Evolutionary conservation across 768 basidiomycete species (phyloP), one percentile per base, ranked within the genome.

Genomic region (Rhodotorula kratochvilovae): DNA sequence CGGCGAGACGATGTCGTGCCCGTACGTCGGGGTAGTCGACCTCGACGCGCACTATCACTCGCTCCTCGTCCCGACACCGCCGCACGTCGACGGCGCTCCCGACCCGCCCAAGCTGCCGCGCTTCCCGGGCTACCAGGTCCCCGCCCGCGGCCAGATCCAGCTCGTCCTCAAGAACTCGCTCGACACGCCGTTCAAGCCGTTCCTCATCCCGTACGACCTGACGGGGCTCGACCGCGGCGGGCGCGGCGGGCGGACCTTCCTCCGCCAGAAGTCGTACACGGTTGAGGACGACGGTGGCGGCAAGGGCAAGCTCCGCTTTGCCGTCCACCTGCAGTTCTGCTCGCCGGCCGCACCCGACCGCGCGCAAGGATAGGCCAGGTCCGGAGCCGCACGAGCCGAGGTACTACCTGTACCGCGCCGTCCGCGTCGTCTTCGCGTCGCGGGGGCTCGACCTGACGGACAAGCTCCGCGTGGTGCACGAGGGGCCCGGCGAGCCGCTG

Each of bases 131-230:
- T 78, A 79, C 64, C 73, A 75, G 45, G 72, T 81, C 23, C 80
- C 80, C 2, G 71, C 58, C 0, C 71, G 77, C 45, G 80, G 80
- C 31, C 79, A 79, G 57, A 45, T 81, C 29, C 80, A 81, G 63
- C 66, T 80, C 45, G 75, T 81, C 67, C 71, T 80, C 65, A 78
- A 78, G 65, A 80, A 80, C 62, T 64, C 74, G 33, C 74, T 77
- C 42, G 72, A 74, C 25, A 79, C 79, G 19, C 73, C 78, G 31
- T 76, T 80, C 74, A 79, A 79, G 66, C 70, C 80, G 19, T 80
- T 80, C 61, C 64, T 80, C 43, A 64, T 81, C 19, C 79, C 79
- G 2, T 81, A 80, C 73, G 80, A 81, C 58, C 66, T 80, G 27
- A 70, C 68, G 19, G 78, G 76, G 5, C 77, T 81, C 71, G 64